Evolutionary conservation across 352 stramenopile genomes (phyloP).

Genomic region (Pythium phragmitis): DNA sequence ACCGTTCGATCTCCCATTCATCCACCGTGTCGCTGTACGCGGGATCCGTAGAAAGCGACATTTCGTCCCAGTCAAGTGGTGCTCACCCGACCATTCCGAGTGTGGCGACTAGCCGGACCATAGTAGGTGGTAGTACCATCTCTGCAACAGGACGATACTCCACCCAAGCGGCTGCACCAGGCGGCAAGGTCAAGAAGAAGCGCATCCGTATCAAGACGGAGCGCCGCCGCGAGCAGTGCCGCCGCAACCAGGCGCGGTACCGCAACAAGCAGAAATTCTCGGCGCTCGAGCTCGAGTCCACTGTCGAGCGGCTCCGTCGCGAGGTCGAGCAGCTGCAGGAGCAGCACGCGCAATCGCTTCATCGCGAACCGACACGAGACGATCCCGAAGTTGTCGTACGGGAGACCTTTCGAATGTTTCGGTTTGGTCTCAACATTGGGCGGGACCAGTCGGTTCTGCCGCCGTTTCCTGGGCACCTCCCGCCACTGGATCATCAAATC

Average conservation of each 20-base stretch:
- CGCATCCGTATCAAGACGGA: constrained; percentile 39
- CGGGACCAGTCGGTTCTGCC: neutral
- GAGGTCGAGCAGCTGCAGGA: constrained; percentile 35
- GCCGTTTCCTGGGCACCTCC: neutral
- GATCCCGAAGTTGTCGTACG: constrained; percentile 17
- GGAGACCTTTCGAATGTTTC: constrained; percentile 27
- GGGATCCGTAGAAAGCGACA: neutral
- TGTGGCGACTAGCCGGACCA: neutral
- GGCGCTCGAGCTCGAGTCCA: constrained; percentile 32
- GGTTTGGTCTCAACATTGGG: constrained; percentile 20
- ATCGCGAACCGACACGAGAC: neutral
- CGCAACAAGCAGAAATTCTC: constrained; percentile 50
- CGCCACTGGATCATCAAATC: constrained; percentile 10
- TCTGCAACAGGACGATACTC: neutral
- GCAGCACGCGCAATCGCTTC: constrained; percentile 11
- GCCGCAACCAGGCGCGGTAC: constrained; percentile 56
- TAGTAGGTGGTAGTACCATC: neutral
- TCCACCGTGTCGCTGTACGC: neutral
- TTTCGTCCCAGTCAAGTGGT: neutral
- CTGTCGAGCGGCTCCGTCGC: constrained; percentile 32
- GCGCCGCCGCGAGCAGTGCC: constrained; percentile 52
- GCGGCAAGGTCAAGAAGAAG: constrained; percentile 29
- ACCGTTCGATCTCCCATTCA: neutral
- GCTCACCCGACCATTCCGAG: neutral
- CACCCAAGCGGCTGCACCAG: neutral